A percentile compares a stretch with the other conserved stretches of the same genome.
Conservation (phyloP, 192 early-diverging fungal genomes). For the Mortierella claussenii region DNA sequence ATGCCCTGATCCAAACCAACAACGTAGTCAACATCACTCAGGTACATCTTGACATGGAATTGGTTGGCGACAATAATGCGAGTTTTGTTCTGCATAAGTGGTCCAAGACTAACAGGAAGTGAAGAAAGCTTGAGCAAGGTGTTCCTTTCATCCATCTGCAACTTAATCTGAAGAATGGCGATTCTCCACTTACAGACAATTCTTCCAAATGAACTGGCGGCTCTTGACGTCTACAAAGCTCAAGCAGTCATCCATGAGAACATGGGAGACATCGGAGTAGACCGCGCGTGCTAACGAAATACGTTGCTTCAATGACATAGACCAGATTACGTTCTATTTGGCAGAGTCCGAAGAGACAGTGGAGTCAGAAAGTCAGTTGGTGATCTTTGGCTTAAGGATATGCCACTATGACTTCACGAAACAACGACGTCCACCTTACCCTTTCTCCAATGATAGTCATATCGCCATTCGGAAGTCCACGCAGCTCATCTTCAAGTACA, state of each 20-base stretch:
- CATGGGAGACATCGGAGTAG: slow-evolving; percentile 68
- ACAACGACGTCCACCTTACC: slow-evolving; percentile 4
- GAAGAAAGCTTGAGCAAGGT: too few species aligned
- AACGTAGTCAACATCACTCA: slow-evolving; percentile 49
- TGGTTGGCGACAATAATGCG: slow-evolving; percentile 44
- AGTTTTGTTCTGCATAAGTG: slow-evolving; percentile 34
- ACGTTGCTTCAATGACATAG: slow-evolving; percentile 88
- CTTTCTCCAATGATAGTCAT: slow-evolving; percentile 66
- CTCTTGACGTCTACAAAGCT: slow-evolving; percentile 86
- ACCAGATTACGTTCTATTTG: slow-evolving; percentile 70
- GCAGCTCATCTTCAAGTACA: slow-evolving; percentile 66
- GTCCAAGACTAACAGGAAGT: slow-evolving; percentile 40
- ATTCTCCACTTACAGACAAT: slow-evolving; percentile 46
- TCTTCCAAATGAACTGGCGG: slow-evolving; percentile 46
- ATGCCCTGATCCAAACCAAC: slow-evolving; percentile 47
- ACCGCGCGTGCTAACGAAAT: slow-evolving; percentile 87
- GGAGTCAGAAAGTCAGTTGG: too few species aligned
- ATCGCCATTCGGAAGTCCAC: slow-evolving; percentile 60
- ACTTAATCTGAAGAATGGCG: too few species aligned
- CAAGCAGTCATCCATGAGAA: slow-evolving; percentile 88
- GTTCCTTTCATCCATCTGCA: too few species aligned
- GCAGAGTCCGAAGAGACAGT: too few species aligned
- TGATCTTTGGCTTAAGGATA: too few species aligned
- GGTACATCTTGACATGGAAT: slow-evolving; percentile 47
- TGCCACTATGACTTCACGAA: too few species aligned